These are phyloP conservation scores for Austroboletus niveus DNA, from an alignment of 1,284 basidiomycete species.

Conservation along the genomic window DNA sequence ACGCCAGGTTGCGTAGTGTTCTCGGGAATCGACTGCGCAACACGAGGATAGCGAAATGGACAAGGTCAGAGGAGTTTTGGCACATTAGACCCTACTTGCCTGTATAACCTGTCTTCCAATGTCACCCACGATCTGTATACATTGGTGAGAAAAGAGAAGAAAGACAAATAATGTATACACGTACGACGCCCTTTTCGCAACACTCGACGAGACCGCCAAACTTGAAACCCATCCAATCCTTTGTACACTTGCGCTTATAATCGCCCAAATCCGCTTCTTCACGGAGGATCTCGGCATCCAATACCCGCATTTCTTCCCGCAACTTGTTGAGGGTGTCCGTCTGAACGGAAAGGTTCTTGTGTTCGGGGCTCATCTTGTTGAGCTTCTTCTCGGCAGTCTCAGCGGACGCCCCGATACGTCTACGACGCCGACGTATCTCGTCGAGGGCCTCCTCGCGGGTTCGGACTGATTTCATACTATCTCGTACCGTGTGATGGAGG, in stretches of 20 bases:
- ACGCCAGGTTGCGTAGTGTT: constrained; percentile 80
- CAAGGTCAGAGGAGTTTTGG: neutral
- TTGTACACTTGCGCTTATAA: constrained; percentile 74
- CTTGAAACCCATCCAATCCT: constrained; percentile 80
- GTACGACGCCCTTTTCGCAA: constrained; percentile 75
- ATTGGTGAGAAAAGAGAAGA: constrained; percentile 2
- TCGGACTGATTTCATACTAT: constrained; percentile 76
- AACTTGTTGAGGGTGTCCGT: constrained; percentile 74
- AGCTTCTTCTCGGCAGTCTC: constrained; percentile 91
- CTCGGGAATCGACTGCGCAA: constrained; percentile 74
- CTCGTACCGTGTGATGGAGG: constrained; percentile 74
- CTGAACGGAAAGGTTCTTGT: constrained; percentile 82
- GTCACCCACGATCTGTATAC: constrained; percentile 73
- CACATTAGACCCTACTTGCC: constrained; percentile 37
- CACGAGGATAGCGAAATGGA: neutral
- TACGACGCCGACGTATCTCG: constrained; percentile 70
- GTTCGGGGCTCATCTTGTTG: constrained; percentile 86
- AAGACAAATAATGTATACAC: constrained; percentile 38
- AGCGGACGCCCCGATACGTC: constrained; percentile 67
- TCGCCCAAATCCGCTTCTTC: constrained; percentile 85
- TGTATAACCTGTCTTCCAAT: constrained; percentile 77
- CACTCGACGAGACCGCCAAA: constrained; percentile 87
- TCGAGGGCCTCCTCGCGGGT: constrained; percentile 84
- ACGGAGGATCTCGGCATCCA: constrained; percentile 83
- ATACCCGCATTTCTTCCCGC: constrained; percentile 72